Evolutionary conservation across 1,139 yeast species (phyloP).

Genomic region (Protomyces inouyei): DNA sequence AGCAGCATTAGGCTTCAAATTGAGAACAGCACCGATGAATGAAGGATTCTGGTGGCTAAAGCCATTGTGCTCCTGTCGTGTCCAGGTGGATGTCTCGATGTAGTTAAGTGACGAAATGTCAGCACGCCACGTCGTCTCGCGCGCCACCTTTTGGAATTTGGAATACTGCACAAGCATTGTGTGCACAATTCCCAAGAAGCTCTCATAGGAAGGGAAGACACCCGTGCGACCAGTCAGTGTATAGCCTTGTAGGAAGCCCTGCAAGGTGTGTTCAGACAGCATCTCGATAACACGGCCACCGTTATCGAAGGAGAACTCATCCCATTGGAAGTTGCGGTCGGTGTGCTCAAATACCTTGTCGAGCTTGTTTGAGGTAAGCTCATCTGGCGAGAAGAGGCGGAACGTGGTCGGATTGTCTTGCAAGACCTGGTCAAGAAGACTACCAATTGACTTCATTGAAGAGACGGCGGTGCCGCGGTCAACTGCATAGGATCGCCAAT

Average conservation of each 20-base stretch:
- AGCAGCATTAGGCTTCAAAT: conserved; percentile 32
- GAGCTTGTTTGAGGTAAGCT: conserved; percentile 34
- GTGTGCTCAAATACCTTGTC: conserved; percentile 33
- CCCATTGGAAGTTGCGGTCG: conserved; percentile 33
- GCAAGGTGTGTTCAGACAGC: conserved; percentile 34
- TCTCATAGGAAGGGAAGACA: conserved; percentile 34
- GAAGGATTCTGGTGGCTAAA: conserved; percentile 34
- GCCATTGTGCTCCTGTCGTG: conserved; percentile 34
- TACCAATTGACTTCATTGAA: conserved; percentile 32
- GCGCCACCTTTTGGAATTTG: conserved; percentile 34
- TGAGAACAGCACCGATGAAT: conserved; percentile 33
- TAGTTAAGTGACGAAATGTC: conserved; percentile 32
- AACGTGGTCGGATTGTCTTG: conserved; percentile 30
- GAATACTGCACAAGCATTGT: conserved; percentile 34
- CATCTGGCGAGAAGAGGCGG: conserved; percentile 34
- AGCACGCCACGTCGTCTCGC: conserved; percentile 33
- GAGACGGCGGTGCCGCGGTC: conserved; percentile 31
- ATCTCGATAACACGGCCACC: conserved; percentile 35
- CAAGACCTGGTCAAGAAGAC: conserved; percentile 30
- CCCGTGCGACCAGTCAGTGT: conserved; percentile 34
- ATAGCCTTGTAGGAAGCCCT: conserved; percentile 34
- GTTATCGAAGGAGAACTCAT: conserved; percentile 30
- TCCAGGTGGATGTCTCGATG: conserved; percentile 34
- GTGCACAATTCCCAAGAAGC: conserved; percentile 33
- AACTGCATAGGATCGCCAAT: conserved; percentile 32